Evolutionary conservation across 768 basidiomycete species (phyloP).

Genomic region (Hericium coralloides): DNA sequence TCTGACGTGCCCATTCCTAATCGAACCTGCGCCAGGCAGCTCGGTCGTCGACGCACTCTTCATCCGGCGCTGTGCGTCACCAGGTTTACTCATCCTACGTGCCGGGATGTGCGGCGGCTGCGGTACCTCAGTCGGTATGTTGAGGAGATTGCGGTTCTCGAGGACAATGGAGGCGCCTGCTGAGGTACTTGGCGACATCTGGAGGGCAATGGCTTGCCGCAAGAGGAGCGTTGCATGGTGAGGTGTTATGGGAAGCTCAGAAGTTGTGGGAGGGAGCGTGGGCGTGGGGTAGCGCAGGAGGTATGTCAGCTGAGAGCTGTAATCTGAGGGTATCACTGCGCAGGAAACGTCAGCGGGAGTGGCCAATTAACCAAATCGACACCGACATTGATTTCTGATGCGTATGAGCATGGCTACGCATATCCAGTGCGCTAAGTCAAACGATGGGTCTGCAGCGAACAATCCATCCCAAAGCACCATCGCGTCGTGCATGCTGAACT

Average conservation of each 20-base stretch:
- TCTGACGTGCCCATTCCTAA: slow-evolving; percentile 15
- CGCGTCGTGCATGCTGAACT: slow-evolving; percentile 72
- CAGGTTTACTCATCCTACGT: slow-evolving; percentile 27
- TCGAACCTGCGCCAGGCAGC: slow-evolving; percentile 1
- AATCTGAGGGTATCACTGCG: slow-evolving; percentile 80
- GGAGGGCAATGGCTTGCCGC: slow-evolving; percentile 74
- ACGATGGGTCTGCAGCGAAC: slow-evolving; percentile 77
- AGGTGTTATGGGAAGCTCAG: slow-evolving; percentile 27
- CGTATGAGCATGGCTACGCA: slow-evolving; percentile 94
- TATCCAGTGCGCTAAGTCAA: slow-evolving; percentile 76
- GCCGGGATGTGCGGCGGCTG: slow-evolving; percentile 30
- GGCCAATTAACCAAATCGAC: neutral
- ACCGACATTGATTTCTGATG: slow-evolving; percentile 80
- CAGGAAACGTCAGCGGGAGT: slow-evolving; percentile 2
- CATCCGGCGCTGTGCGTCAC: slow-evolving; percentile 21
- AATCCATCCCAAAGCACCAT: slow-evolving; percentile 95
- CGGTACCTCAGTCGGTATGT: slow-evolving; percentile 62
- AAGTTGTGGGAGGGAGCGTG: slow-evolving; percentile 29
- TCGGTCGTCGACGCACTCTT: slow-evolving; percentile 17
- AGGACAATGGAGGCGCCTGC: slow-evolving; percentile 71
- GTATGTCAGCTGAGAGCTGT: slow-evolving; percentile 73
- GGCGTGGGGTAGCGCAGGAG: slow-evolving; percentile 80
- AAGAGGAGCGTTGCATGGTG: slow-evolving; percentile 66
- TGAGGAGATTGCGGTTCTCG: slow-evolving; percentile 75
- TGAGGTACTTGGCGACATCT: slow-evolving; percentile 62